Conservation (phyloP, 208 protist genomes). For the Leishmania aethiopica region DNA sequence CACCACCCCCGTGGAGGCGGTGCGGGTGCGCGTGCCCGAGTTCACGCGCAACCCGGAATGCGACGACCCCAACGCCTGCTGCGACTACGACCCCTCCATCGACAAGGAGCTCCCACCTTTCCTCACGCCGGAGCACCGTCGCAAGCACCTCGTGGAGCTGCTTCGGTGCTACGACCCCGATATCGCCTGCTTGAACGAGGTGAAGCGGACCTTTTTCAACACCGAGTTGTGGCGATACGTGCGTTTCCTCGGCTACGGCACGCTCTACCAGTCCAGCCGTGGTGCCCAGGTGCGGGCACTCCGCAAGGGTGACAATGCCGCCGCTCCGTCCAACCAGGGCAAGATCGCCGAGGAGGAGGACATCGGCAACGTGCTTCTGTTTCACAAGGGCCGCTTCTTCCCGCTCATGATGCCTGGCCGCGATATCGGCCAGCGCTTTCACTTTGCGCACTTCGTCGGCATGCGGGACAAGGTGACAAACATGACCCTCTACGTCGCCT, state of each 20-base stretch:
- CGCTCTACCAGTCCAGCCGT: slow-evolving; percentile 79
- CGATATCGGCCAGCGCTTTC: slow-evolving; percentile 58
- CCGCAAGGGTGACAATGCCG: slow-evolving; percentile 52
- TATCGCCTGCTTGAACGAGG: slow-evolving; percentile 81
- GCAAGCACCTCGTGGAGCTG: slow-evolving; percentile 60
- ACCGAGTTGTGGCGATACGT: slow-evolving; percentile 66
- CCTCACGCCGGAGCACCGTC: slow-evolving; percentile 55
- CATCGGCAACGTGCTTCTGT: slow-evolving; percentile 86
- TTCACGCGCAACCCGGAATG: slow-evolving; percentile 43
- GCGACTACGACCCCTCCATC: slow-evolving; percentile 50
- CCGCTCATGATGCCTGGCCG: slow-evolving; percentile 78
- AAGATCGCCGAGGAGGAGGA: slow-evolving; percentile 70
- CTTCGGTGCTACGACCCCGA: slow-evolving; percentile 81
- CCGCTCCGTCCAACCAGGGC: slow-evolving; percentile 32
- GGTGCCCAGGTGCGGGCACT: slow-evolving; percentile 60
- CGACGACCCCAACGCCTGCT: slow-evolving; percentile 36
- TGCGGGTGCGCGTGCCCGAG: slow-evolving; percentile 49
- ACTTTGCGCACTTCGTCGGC: slow-evolving; percentile 75
- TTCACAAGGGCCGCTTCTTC: slow-evolving; percentile 88
- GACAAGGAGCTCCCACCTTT: slow-evolving; percentile 65
- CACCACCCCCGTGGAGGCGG: slow-evolving; percentile 63
- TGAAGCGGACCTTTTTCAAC: slow-evolving; percentile 79
- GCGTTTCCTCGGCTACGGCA: slow-evolving; percentile 79
- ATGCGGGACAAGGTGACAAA: slow-evolving; percentile 87
- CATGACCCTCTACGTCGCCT: slow-evolving; percentile 71